Evolutionary conservation across 108 stramenopile species (phyloP).

Genomic region (Mediolabrus comicus): DNA sequence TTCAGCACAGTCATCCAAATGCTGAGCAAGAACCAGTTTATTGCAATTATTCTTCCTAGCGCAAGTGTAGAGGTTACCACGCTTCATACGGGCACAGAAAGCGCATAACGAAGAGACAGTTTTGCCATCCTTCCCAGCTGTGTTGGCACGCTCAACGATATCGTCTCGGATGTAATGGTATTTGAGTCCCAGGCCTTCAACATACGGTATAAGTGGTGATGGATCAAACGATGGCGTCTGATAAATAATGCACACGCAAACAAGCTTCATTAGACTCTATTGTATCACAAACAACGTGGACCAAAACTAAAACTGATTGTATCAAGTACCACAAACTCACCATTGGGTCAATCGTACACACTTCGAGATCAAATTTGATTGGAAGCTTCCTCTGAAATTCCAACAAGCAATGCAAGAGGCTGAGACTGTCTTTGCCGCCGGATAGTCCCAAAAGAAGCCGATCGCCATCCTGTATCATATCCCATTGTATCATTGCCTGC

Average conservation of each 20-base stretch:
- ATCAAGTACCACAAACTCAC: no score
- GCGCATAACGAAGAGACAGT: conserved; percentile 88
- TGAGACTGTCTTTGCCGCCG: conserved; percentile 98
- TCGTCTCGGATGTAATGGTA: conserved; percentile 95
- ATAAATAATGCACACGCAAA: no score
- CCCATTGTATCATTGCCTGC: conserved; percentile 89
- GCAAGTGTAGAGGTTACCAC: conserved; percentile 94
- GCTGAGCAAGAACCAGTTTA: conserved; percentile 96
- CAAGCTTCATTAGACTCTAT: no score
- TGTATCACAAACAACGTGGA: no score
- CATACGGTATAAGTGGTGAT: conserved; percentile 94
- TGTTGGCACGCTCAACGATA: conserved; percentile 87
- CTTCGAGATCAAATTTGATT: conserved; percentile 91
- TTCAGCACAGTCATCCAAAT: conserved; percentile 97
- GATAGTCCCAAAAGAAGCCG: conserved; percentile 91
- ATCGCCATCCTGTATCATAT: conserved; percentile 94
- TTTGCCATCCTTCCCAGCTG: conserved; percentile 85
- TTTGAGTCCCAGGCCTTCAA: conserved; percentile 91
- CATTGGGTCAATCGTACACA: conserved; percentile 7
- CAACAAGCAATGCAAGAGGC: conserved; percentile 90
- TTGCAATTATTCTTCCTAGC: conserved; percentile 91
- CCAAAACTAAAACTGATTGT: no score
- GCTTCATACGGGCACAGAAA: conserved; percentile 98
- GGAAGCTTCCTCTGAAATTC: conserved; percentile 87
- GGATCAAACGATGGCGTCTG: conserved; percentile 98